Evolutionary conservation across 2,329 filamentous ascomycete species (phyloP).

Genomic region (Pyrenophora seminiperda): DNA sequence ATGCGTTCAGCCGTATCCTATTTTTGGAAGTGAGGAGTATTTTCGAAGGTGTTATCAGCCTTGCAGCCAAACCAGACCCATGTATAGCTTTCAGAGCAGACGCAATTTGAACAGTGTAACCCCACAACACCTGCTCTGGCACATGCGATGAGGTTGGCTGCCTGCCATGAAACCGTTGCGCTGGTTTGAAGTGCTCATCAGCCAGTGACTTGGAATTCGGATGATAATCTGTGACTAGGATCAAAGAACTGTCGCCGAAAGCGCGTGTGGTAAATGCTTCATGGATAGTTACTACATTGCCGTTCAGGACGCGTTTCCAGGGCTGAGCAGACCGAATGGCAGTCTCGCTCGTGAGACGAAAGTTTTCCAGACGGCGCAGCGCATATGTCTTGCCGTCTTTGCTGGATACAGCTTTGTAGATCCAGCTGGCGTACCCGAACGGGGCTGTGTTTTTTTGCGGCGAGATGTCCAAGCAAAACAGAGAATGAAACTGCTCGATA

Average conservation of each 20-base stretch:
- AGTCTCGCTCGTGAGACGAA: slow-evolving; percentile 84
- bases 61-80: slow-evolving; percentile 76
- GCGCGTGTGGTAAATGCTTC: slow-evolving; percentile 92
- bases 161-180: slow-evolving; percentile 48
- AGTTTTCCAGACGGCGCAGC: slow-evolving; percentile 84
- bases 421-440: slow-evolving; percentile 90
- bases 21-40: slow-evolving; percentile 90
- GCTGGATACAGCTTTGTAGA: slow-evolving; percentile 90
- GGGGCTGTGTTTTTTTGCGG: slow-evolving; percentile 77
- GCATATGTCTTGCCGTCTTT: slow-evolving; percentile 91
- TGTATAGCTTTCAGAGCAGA: slow-evolving; percentile 89
- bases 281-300: slow-evolving; percentile 81
- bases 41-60: slow-evolving; percentile 85
- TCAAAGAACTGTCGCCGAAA: slow-evolving; percentile 92
- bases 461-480: slow-evolving; percentile 84
- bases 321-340: slow-evolving; percentile 84
- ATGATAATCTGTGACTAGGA: slow-evolving; percentile 93
- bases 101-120: slow-evolving; percentile 88
- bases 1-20: slow-evolving; percentile 84
- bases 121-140: slow-evolving; percentile 81
- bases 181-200: slow-evolving; percentile 72
- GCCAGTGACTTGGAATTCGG: slow-evolving; percentile 87
- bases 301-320: slow-evolving; percentile 85
- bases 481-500: slow-evolving; percentile 87
- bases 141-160: slow-evolving; percentile 46